Evolutionary conservation across 2,329 filamentous ascomycete genomes (phyloP).

Genomic region (Fusarium vanettenii): DNA sequence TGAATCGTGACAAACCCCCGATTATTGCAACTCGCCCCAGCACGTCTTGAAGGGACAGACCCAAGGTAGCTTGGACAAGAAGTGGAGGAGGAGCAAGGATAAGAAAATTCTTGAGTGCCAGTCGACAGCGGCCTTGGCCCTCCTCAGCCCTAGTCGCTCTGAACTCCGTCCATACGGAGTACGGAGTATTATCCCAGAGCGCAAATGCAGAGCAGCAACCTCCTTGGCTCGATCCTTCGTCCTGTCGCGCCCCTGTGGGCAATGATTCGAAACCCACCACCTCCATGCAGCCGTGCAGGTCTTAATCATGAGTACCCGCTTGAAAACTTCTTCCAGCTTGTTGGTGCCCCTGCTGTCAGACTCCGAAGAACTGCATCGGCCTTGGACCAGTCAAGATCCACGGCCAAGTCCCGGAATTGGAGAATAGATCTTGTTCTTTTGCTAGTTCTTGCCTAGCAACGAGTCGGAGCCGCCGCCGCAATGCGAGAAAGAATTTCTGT

Average conservation of each 20-base stretch:
- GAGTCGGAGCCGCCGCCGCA: not conserved
- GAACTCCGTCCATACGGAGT: not conserved
- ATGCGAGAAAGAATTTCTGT: not conserved
- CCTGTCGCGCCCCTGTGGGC: not conserved
- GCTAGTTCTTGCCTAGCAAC: not conserved
- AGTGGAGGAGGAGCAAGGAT: conserved; percentile 22
- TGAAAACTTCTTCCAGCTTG: conserved; percentile 4
- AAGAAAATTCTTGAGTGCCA: conserved; percentile 20
- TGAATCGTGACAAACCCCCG: not conserved
- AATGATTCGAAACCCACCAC: not conserved
- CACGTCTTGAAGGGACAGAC: conserved; percentile 1
- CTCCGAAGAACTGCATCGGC: not conserved
- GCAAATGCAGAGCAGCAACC: not conserved
- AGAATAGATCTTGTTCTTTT: not conserved
- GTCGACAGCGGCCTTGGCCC: not conserved
- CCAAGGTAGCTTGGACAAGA: conserved; percentile 13
- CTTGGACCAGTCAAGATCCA: not conserved
- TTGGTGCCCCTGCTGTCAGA: not conserved
- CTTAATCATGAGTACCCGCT: not conserved
- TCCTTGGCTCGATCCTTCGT: conserved; percentile 2
- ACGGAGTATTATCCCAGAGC: not conserved
- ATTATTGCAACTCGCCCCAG: not conserved
- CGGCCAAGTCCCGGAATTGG: not conserved
- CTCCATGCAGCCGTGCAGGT: conserved; percentile 3
- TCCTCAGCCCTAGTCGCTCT: conserved; percentile 5